Evolutionary conservation across 2,329 filamentous ascomycete species (phyloP).

Genomic region (Chrysosporium keratinophilum): DNA sequence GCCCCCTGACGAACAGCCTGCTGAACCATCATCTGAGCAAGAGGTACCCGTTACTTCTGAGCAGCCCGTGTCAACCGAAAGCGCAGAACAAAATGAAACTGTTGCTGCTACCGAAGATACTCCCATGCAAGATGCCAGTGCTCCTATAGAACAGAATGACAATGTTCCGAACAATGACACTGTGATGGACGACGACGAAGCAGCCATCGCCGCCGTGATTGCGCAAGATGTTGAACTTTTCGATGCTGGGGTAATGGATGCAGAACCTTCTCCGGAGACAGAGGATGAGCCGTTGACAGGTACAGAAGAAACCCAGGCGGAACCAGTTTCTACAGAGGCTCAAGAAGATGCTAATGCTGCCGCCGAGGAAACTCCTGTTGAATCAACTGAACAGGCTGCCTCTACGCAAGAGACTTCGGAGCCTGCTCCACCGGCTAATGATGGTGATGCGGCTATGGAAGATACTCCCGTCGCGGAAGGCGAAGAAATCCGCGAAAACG

Average conservation of each 20-base stretch:
- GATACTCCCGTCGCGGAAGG: slow-evolving; percentile 1
- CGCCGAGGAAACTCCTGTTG: slow-evolving; percentile 9
- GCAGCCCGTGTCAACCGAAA: background rate
- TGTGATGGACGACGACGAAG: slow-evolving; percentile 19
- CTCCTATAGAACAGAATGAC: background rate
- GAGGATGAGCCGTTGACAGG: background rate
- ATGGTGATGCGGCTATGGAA: slow-evolving; percentile 3
- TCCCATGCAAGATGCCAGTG: slow-evolving; percentile 6
- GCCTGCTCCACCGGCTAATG: background rate
- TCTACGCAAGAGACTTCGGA: background rate
- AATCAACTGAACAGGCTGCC: background rate
- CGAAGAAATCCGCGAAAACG: background rate
- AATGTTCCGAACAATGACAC: slow-evolving; percentile 2
- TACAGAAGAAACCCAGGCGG: background rate
- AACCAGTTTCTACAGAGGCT: background rate
- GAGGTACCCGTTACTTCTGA: background rate
- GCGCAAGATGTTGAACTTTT: slow-evolving; percentile 23
- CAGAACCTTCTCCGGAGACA: slow-evolving; percentile 9
- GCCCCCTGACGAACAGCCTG: background rate
- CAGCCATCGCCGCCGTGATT: slow-evolving; percentile 24
- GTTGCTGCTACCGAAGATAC: background rate
- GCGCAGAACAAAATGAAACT: background rate
- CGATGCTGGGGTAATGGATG: slow-evolving; percentile 13
- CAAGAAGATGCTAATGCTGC: slow-evolving; percentile 14
- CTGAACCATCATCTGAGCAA: background rate